A percentile compares a stretch with the other conserved stretches of the same genome.
Conservation (phyloP, 2,329 filamentous ascomycete species). For the Scedosporium minutisporum region DNA sequence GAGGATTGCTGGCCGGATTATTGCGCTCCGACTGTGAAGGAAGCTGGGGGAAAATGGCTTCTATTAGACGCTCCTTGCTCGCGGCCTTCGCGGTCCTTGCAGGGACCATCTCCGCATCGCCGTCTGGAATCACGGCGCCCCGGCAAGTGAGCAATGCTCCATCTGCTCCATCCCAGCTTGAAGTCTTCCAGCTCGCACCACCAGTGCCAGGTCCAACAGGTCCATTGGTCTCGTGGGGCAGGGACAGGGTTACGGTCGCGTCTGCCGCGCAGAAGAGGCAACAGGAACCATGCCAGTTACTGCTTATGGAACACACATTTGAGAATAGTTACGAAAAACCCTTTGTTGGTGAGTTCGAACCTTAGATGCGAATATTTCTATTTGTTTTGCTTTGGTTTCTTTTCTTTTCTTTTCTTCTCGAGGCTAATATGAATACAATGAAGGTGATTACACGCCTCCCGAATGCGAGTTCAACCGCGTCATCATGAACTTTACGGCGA, state of each 20-base stretch:
- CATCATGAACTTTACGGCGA: slow-evolving; percentile 66
- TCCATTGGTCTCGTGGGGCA: slow-evolving; percentile 13
- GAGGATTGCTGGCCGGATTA: too few species aligned
- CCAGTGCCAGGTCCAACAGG: slow-evolving; percentile 48
- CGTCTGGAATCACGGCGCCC: not conserved
- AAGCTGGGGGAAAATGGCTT: not conserved
- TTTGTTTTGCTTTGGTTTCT: not conserved
- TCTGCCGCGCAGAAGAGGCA: not conserved
- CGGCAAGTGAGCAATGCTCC: not conserved
- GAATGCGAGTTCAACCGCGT: slow-evolving; percentile 63
- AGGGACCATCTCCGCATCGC: not conserved
- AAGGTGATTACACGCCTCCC: slow-evolving; percentile 57
- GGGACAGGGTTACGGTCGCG: slow-evolving; percentile 2
- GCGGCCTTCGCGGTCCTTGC: not conserved
- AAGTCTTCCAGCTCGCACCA: slow-evolving; percentile 61
- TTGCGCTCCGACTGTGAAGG: not conserved
- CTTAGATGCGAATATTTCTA: not conserved
- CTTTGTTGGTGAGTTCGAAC: slow-evolving; percentile 50
- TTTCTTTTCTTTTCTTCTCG: too few species aligned
- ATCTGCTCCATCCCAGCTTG: slow-evolving; percentile 20
- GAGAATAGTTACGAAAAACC: slow-evolving; percentile 63
- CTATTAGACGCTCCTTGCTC: not conserved
- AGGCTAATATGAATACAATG: not conserved
- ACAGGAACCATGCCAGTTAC: slow-evolving; percentile 32
- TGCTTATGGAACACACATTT: slow-evolving; percentile 65